Evolutionary conservation across 2,329 filamentous ascomycete species (phyloP), one percentile per base, ranked within the genome.

Genomic region (Calonectria pteridis): DNA sequence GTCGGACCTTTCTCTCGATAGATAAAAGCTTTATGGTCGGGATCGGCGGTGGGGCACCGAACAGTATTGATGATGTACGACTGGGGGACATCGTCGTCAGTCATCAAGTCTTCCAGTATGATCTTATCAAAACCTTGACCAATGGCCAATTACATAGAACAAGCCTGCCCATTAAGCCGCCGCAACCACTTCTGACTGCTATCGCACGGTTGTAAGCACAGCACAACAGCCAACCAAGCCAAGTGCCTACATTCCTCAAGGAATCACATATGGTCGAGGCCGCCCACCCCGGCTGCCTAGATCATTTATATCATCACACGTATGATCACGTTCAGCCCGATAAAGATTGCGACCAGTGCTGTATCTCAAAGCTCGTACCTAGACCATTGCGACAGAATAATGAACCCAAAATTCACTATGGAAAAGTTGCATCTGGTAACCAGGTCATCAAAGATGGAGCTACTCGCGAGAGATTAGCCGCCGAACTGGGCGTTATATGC

Each of bases 401-500:
- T 18, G 31, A 23, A 4, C 49, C 35, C 26, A 3, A 7, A 18
- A 51, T 72, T 2, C 76, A 80, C 28, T 77, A 77, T 23, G 76
- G 79, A 2, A 28, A 67, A 0, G 73, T 81, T 53, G 80, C 79
- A 1, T 84, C 82, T 0, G 83, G 77, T 1, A 82, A 85, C 50
- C 71, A 74, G 4, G 80, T 86, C 1, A 83, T 87, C 67, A 84
- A 83, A 43, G 72, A 82, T 29, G 81, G 78, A 1, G n/a, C 28
- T 2, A 71, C 75, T 6, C 77, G 85, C 29, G 83, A 86, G 63
- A 11, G 66, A 2, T 66, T 84, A 31, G 74, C 77, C 4, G 53
- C 69, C 6, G 65, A 67, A 16, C 28, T 51, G 23, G 66, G 58
- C 0, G 69, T 75, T 0, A 23, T 77, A 0, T 80, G 79, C 23